Evolutionary conservation across 2,329 filamentous ascomycete species (phyloP).

Genomic region (Fusarium sp.): DNA sequence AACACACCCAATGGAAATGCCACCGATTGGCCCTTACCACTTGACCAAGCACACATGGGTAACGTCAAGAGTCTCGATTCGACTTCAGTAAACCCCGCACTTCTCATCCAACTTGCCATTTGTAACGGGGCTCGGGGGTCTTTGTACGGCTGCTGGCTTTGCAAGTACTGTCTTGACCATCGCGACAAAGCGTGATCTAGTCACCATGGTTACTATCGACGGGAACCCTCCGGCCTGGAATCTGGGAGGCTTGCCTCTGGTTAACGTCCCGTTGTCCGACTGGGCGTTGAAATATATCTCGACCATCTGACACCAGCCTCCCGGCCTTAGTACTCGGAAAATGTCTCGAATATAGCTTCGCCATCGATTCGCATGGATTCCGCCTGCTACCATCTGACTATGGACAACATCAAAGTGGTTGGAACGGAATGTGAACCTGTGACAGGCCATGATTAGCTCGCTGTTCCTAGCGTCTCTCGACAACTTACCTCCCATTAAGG

Average conservation of each 20-base stretch:
- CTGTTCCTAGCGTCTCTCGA: not conserved
- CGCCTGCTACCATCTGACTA: slow-evolving; percentile 80
- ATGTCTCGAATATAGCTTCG: slow-evolving; percentile 83
- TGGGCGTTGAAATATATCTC: slow-evolving; percentile 90
- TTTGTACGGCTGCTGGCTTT: slow-evolving; percentile 74
- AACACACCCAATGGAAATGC: not conserved
- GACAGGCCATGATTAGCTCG: slow-evolving; percentile 5
- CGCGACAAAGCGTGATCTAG: slow-evolving; percentile 74
- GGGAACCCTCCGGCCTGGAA: not conserved
- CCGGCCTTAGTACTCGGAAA: slow-evolving; percentile 77
- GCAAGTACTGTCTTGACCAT: slow-evolving; percentile 78
- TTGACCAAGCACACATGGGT: slow-evolving; percentile 80
- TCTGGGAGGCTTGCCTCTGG: slow-evolving; percentile 64
- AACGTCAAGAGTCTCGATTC: slow-evolving; percentile 76
- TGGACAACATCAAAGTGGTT: slow-evolving; percentile 88
- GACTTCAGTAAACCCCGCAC: slow-evolving; percentile 78
- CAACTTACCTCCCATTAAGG: slow-evolving; percentile 72
- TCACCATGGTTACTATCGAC: slow-evolving; percentile 22
- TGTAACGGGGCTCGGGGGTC: slow-evolving; percentile 76
- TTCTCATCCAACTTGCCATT: slow-evolving; percentile 71
- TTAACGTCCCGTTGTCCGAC: slow-evolving; percentile 86
- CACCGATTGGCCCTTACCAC: slow-evolving; percentile 62
- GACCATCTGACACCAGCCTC: slow-evolving; percentile 91
- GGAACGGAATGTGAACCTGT: slow-evolving; percentile 76
- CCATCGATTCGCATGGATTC: slow-evolving; percentile 83